Evolutionary conservation across 2,329 filamentous ascomycete species (phyloP), one percentile per base, ranked within the genome.

Genomic region (Metarhizium humberi): DNA sequence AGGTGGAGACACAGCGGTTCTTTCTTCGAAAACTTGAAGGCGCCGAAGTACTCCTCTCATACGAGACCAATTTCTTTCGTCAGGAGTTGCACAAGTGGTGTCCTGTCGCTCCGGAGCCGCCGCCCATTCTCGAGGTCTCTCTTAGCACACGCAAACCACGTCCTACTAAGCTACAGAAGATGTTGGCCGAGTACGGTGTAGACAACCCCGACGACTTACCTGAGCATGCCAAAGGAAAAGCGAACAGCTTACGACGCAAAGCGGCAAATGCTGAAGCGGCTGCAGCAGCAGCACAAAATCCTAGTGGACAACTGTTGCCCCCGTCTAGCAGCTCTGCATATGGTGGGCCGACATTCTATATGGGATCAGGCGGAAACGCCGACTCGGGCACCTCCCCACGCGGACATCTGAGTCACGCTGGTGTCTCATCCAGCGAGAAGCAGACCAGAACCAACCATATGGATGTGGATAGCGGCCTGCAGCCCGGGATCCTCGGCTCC

Each of bases 1-100:
- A 97, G 67, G 86, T 91, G 8, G 88, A 91, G 54, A 92, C 88
- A 0, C 87, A 96, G 69, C 84, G 95, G 6, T 99, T 99, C 71
- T 97, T 96, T 64, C 77, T 99, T 45, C 88, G 94, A 56, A 99
- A 99, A 73, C 91, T 99, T 54, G 94, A 99, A 72, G 94, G 94
- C 3, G 92, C 94, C 1, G 94, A 99, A 68, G 92, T 99, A 52
- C 79, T 99, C 3, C 78, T 99, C 2, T 82, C 92, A 0, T 87
- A 86, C 56, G 94, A 99, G 73, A 96, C 92, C n/a, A 99, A 99
- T 67, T 96, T 95, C 70, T 92, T 99, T 75, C 86, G 92, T 29
- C 91, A 96, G 67, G 91, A 96, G 67, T 78, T 99, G 55, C 94
- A 99, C 72, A 95, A 90, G 67, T 96, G 90, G 88, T 90, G 87